These are phyloP conservation scores for Lycium ferocissimum DNA, from an alignment of 257 asterid genomes.

Conservation along the genomic window DNA sequence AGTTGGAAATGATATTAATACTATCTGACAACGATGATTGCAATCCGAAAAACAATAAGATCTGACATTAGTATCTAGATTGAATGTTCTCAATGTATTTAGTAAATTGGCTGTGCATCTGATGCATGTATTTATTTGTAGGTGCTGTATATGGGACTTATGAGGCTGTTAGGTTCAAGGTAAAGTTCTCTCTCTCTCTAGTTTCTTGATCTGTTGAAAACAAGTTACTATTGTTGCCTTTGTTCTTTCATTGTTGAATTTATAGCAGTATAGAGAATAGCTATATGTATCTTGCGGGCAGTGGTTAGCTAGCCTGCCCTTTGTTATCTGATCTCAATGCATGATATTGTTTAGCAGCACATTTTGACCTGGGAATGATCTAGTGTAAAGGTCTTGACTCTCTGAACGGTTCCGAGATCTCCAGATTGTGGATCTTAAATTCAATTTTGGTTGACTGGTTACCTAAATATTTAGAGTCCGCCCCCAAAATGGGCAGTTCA, in stretches of 20 bases:
- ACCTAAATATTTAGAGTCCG: not conserved
- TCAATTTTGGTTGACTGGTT: not conserved
- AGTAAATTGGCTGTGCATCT: not conserved
- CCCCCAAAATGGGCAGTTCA: not conserved
- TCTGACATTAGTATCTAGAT: not conserved
- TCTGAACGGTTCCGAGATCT: not conserved
- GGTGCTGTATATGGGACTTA: slow-evolving; percentile 54
- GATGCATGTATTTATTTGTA: slow-evolving; percentile 34
- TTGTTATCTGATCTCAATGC: not conserved
- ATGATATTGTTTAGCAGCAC: slow-evolving; percentile 2
- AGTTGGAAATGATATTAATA: not conserved
- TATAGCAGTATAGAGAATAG: not conserved
- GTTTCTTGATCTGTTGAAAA: not conserved
- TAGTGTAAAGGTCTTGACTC: not conserved
- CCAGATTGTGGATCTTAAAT: not conserved
- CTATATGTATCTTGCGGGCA: not conserved
- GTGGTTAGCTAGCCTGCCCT: not conserved
- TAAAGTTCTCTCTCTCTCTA: slow-evolving; percentile 15
- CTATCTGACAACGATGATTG: not conserved
- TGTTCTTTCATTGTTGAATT: slow-evolving; percentile 15
- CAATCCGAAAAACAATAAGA: not conserved
- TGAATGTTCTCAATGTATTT: not conserved
- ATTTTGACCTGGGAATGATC: not conserved
- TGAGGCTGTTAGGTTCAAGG: slow-evolving; percentile 52
- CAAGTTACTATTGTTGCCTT: not conserved